These are phyloP conservation scores for Rhizodiscina lignyota DNA, from an alignment of 495 filamentous ascomycete species.

Conservation along the genomic window DNA sequence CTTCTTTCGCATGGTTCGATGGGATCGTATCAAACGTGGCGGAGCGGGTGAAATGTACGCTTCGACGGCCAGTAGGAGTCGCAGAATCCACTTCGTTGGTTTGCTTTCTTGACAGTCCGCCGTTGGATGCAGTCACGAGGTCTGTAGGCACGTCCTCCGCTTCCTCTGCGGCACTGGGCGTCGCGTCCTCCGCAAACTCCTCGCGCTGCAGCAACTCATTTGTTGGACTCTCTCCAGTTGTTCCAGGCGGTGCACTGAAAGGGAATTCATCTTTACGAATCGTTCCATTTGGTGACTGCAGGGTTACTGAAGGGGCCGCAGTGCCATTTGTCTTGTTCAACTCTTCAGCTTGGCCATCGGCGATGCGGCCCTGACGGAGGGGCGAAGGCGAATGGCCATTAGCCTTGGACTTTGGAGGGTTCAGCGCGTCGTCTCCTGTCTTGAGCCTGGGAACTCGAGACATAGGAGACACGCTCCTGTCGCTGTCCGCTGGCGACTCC, in stretches of 20 bases:
- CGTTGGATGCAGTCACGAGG: conserved; percentile 2
- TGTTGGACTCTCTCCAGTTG: not conserved
- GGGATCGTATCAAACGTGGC: conserved; percentile 8
- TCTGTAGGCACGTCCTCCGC: not conserved
- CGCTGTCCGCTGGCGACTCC: too few relatives aligned
- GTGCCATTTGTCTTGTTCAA: too few relatives aligned
- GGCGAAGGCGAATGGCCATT: too few relatives aligned
- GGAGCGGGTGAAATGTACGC: conserved; percentile 25
- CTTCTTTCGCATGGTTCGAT: conserved; percentile 12
- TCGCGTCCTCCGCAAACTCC: not conserved
- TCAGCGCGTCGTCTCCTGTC: not conserved
- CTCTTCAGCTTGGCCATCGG: too few relatives aligned
- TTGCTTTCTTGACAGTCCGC: conserved; percentile 6
- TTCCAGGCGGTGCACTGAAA: conserved; percentile 4
- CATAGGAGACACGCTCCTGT: too few relatives aligned
- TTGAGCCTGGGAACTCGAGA: too few relatives aligned
- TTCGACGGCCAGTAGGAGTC: conserved; percentile 21
- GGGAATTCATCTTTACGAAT: conserved; percentile 15
- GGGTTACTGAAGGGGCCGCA: too few relatives aligned
- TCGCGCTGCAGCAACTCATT: conserved; percentile 1
- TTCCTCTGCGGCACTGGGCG: not conserved
- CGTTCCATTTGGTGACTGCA: too few relatives aligned
- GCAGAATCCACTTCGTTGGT: conserved; percentile 13
- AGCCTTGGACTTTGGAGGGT: not conserved
- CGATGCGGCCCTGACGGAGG: too few relatives aligned